A percentile compares a stretch with the other conserved stretches of the same genome.
Evolutionary conservation across 2,329 filamentous ascomycete genomes (phyloP).

Genomic region (Botrytis paeoniae): DNA sequence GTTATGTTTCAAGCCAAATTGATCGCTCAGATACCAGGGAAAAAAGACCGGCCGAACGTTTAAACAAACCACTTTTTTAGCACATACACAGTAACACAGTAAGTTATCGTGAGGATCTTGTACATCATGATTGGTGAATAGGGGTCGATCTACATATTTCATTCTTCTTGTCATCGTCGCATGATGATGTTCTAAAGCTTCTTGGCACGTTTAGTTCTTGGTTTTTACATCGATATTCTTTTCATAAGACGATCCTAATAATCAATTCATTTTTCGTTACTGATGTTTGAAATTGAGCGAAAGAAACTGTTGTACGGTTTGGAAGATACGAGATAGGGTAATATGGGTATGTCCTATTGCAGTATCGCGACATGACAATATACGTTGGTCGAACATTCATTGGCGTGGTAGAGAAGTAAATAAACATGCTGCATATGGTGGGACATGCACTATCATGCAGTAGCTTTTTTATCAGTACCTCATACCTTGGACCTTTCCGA

Average conservation of each 20-base stretch:
- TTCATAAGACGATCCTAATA: neutral
- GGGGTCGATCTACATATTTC: slow-evolving; percentile 8
- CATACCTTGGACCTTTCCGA: neutral
- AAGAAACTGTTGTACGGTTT: neutral
- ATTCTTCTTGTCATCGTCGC: slow-evolving; percentile 6
- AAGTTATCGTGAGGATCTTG: neutral
- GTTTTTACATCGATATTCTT: neutral
- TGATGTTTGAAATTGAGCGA: neutral
- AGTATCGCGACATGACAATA: neutral
- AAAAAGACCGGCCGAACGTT: neutral
- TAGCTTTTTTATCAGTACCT: neutral
- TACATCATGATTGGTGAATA: slow-evolving; percentile 11
- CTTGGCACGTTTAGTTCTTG: neutral
- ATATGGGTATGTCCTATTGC: neutral
- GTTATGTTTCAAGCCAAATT: neutral
- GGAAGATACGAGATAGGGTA: neutral
- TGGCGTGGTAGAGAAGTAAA: neutral
- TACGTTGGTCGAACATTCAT: neutral
- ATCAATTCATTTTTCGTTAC: neutral
- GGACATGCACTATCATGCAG: neutral
- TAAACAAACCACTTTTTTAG: neutral
- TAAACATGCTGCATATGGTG: slow-evolving; percentile 2
- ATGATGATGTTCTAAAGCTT: neutral
- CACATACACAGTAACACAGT: neutral
- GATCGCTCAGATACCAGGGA: neutral